phyloP scores from a whole-genome alignment of 129 eudicot species.

The Oenanthe sinensis region DNA sequence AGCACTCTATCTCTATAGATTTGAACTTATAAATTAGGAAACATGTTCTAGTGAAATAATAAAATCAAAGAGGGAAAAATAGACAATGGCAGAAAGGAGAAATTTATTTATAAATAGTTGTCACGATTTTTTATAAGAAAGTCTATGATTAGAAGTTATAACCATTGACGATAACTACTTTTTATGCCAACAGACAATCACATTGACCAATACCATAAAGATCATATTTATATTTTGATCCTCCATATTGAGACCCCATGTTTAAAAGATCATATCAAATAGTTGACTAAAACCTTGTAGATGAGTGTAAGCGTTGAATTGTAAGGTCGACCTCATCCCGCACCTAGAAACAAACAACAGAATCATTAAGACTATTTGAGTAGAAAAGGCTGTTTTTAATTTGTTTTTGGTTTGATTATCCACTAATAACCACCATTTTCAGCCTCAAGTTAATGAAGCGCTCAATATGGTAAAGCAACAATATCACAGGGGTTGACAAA shows the following conservation, averaged over 20 bases:
- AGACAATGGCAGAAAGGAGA: not conserved
- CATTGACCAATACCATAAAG: not conserved
- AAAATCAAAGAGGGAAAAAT: not conserved
- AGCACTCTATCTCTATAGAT: not conserved
- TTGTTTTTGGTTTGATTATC: not conserved
- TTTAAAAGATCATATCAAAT: not conserved
- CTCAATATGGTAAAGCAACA: conserved; percentile 3
- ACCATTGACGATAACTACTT: not conserved
- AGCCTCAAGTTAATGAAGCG: not conserved
- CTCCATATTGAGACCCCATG: not conserved
- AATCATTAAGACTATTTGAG: conserved; percentile 2
- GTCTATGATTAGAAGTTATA: not conserved
- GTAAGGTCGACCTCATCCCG: conserved; percentile 53
- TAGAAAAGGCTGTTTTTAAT: not conserved
- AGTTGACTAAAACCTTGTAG: conserved; percentile 30
- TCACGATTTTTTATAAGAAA: not conserved
- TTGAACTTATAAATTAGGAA: not conserved
- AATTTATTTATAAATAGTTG: not conserved
- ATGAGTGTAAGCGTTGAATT: conserved; percentile 28
- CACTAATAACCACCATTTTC: not conserved
- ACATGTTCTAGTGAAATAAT: not conserved
- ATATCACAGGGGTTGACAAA: not conserved
- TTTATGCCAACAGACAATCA: not conserved
- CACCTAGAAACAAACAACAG: conserved; percentile 38
- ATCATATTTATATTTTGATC: not conserved